Evolutionary conservation across 1,284 basidiomycete genomes (phyloP).

Genomic region (Amylostereum areolatum): DNA sequence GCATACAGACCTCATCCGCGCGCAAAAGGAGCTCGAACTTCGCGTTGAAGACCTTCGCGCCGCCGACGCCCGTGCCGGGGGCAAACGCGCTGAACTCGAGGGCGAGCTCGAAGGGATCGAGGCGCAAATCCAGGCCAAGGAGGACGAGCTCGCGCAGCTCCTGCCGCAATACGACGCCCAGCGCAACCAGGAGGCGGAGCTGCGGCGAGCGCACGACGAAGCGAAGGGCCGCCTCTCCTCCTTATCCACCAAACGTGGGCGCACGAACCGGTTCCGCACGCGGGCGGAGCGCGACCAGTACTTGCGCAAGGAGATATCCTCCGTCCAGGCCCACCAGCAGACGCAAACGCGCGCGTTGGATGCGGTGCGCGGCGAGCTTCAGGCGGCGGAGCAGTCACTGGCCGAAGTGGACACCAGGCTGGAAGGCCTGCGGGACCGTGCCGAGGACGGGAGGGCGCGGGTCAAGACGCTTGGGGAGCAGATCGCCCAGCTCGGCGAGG

Average conservation of each 20-base stretch:
- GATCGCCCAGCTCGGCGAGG: constrained; percentile 60
- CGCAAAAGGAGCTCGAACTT: constrained; percentile 78
- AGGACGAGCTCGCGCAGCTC: constrained; percentile 55
- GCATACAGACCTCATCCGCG: constrained; percentile 72
- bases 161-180: constrained; percentile 63
- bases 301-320: constrained; percentile 67
- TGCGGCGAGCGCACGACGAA: constrained; percentile 70
- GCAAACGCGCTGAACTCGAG: constrained; percentile 58
- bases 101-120: constrained; percentile 62
- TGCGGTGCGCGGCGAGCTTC: constrained; percentile 38
- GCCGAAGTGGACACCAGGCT: constrained; percentile 51
- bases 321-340: constrained; percentile 53
- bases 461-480: constrained; percentile 66
- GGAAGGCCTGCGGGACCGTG: constrained; percentile 57
- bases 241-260: constrained; percentile 85
- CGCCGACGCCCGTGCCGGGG: constrained; percentile 54
- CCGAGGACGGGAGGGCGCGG: constrained; percentile 72
- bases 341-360: constrained; percentile 48
- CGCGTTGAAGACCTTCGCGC: constrained; percentile 76
- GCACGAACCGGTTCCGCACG: constrained; percentile 79
- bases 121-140: constrained; percentile 56
- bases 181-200: constrained; percentile 51
- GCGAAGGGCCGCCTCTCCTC: constrained; percentile 65
- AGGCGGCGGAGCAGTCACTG: constrained; percentile 25
- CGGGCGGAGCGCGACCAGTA: constrained; percentile 79